Evolutionary conservation across 208 protist genomes (phyloP), one percentile per base, ranked within the genome.

Genomic region (Trypanosoma cruzi): DNA sequence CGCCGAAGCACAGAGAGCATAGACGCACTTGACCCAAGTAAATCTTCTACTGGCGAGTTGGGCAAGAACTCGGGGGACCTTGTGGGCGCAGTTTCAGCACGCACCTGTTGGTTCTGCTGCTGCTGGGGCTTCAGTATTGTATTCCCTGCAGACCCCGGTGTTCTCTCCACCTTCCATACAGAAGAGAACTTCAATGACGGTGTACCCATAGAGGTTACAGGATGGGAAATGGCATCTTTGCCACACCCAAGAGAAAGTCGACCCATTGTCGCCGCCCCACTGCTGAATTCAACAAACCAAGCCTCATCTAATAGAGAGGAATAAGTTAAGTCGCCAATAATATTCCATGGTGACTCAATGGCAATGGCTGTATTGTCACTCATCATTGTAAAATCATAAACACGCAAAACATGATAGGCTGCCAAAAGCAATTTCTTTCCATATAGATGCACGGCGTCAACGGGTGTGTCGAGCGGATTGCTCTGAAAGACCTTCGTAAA

Each of bases 251-350:
- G 56, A 42, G 70, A 68, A 28, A 87, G 52, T 60, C 80, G 79
- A 22, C 77, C 85, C 62, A 77, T 87, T 40, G 65, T 58, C 18
- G 81, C 82, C 22, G 78, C 75, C 11, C 75, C 50, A 20, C 88
- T 79, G 32, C 64, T 73, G 29, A 80, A 81, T 64, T 94, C 84
- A 14, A 92, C 84, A 66, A 89, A 90, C 79, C 77, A 85, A 13
- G 75, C 81, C 65, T 95, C 87, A 48, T 92, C 84, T 7, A 62
- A 58, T 29, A 83, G 77, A 28, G 79, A 71, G 54, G 82, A 75
- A 77, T 89, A 90, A 18, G 56, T 86, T 14, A 91, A 59, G 68
- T 91, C 86, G 54, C 81, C 81, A 29, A 91, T 74, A 60, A 86
- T 82, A 48, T 73, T 79, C 89, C 89, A 95, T 68, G 86, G 86